Evolutionary conservation across 2,329 filamentous ascomycete species (phyloP).

Genomic region (Fusarium sp.): DNA sequence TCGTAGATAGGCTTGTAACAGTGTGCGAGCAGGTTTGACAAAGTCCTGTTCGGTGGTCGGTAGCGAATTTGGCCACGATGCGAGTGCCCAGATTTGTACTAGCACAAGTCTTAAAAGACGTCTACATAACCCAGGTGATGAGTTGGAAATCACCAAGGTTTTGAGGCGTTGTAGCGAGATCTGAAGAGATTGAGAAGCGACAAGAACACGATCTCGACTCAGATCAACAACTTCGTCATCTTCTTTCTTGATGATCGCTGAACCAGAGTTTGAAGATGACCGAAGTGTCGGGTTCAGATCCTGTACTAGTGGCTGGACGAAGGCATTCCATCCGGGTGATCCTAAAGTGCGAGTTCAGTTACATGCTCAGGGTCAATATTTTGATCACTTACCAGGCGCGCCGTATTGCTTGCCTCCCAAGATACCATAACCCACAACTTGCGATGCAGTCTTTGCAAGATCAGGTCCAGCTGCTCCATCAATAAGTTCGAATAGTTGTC

Average conservation of each 20-base stretch:
- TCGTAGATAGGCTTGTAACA: slow-evolving; percentile 72
- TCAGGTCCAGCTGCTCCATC: slow-evolving; percentile 65
- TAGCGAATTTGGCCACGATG: slow-evolving; percentile 63
- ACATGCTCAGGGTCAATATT: background rate
- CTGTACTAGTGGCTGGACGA: slow-evolving; percentile 71
- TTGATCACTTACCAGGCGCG: slow-evolving; percentile 66
- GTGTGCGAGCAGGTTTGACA: slow-evolving; percentile 62
- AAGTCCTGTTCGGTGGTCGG: slow-evolving; percentile 57
- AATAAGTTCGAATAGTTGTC: slow-evolving; percentile 73
- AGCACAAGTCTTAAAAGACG: slow-evolving; percentile 72
- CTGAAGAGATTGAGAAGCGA: slow-evolving; percentile 64
- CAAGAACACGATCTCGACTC: slow-evolving; percentile 60
- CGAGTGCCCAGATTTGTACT: slow-evolving; percentile 74
- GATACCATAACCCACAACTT: slow-evolving; percentile 70
- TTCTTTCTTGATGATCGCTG: slow-evolving; percentile 43
- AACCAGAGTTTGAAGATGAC: background rate
- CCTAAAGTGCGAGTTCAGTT: slow-evolving; percentile 54
- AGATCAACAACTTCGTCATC: slow-evolving; percentile 63
- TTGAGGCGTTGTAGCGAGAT: slow-evolving; percentile 69
- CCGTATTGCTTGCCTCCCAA: slow-evolving; percentile 75
- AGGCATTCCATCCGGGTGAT: slow-evolving; percentile 72
- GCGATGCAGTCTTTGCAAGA: slow-evolving; percentile 56
- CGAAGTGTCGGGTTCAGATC: slow-evolving; percentile 63
- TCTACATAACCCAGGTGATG: slow-evolving; percentile 75
- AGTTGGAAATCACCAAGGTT: slow-evolving; percentile 73